Evolutionary conservation across 306 rosid species (phyloP), one percentile per base, ranked within the genome.

Genomic region (Medicago lupulina): DNA sequence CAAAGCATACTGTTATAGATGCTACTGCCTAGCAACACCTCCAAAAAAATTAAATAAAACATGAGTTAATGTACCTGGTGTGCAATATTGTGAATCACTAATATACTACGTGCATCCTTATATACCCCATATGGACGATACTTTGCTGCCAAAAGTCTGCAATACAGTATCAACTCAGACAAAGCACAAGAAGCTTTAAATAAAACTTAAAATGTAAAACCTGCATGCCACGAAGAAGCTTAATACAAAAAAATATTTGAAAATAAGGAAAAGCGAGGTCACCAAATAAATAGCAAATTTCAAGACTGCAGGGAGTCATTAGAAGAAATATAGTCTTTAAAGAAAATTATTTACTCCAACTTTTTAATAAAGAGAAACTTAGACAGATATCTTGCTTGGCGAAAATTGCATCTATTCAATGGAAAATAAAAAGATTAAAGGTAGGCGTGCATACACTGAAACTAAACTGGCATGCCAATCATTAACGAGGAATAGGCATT

Each of bases 391-490:
- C 15, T 8, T 58, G 55, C 65, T 8, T 25, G 17, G 28, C 25
- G 10, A n/a, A 76, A 18, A 23, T 21, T 72, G 38, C 54, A 59
- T 47, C 31, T 51, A 72, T 38, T 65, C 57, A 25, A 10, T 44
- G 54, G 67, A 77, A 74, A 63, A 49, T 46, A 40, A 41, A 41
- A n/a, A 14, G 73, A 68, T 7, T 16, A 72, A 46, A 77, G 67
- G 18, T 65, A 71, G 62, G 58, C 15, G 21, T 57, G 66, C 96
- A 72, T 89, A 93, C 98, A 89, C 82, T 60, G 98, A 87, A 50
- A 93, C 98, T 47, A 93, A 89, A 80, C 98, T 87, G 55, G 98
- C 97, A 85, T 93, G 98, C 98, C 98, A 93, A 84, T 93, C 98
- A 74, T 93, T 93, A 76, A 74, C 90, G 15, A 93, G 85, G 87